phyloP scores from a whole-genome alignment of 257 asterid species.

The Solanum rostratum region DNA sequence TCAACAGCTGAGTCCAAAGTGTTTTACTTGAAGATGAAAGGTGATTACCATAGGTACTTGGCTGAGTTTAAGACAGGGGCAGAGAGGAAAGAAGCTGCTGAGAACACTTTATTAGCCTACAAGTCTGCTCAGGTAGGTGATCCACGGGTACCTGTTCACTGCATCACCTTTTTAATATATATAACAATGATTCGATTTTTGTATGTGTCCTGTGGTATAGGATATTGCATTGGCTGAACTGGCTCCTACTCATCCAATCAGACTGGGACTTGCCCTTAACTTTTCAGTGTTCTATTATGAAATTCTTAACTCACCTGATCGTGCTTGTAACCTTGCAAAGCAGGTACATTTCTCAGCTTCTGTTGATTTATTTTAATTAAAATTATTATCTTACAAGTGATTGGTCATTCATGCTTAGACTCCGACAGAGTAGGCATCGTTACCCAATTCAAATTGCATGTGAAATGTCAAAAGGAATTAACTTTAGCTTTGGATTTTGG shows the following conservation, averaged over 20 bases:
- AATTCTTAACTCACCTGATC: constrained; percentile 11
- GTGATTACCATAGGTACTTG: constrained; percentile 16
- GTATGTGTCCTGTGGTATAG: neutral
- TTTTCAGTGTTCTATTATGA: constrained; percentile 12
- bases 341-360: neutral
- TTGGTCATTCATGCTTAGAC: neutral
- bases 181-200: neutral
- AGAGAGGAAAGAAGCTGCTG: constrained; percentile 13
- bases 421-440: neutral
- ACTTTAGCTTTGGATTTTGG: neutral
- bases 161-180: neutral
- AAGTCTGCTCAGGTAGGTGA: constrained; percentile 13
- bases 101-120: constrained; percentile 11
- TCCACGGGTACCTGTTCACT: neutral
- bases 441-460: neutral
- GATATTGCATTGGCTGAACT: constrained; percentile 15
- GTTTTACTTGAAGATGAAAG: constrained; percentile 20
- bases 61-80: constrained; percentile 12
- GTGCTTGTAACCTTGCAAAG: constrained; percentile 16
- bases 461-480: neutral
- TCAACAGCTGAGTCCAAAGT: constrained; percentile 14
- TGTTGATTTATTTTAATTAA: neutral
- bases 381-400: neutral
- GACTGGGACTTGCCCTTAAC: constrained; percentile 20
- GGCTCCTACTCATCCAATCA: constrained; percentile 14